These are phyloP conservation scores for Parafenestella ontariensis DNA, from an alignment of 2,329 filamentous ascomycete genomes.

Conservation along the genomic window DNA sequence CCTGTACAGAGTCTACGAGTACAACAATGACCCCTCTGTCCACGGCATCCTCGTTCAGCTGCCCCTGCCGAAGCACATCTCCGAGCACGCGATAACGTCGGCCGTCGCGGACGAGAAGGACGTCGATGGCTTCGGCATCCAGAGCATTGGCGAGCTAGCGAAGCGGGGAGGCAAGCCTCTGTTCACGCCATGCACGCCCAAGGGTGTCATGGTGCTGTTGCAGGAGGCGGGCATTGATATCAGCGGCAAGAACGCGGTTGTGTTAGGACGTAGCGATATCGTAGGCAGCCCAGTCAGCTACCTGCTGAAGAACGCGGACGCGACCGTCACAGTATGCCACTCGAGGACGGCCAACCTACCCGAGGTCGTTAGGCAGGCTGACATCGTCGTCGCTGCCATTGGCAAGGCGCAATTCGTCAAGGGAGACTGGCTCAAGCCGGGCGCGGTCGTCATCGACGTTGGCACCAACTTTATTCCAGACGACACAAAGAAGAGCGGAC, in stretches of 20 bases:
- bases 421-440: constrained; percentile 94
- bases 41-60: constrained; percentile 95
- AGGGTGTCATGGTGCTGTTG: constrained; percentile 94
- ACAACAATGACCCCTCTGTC: constrained; percentile 86
- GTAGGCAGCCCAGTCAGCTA: constrained; percentile 97
- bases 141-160: constrained; percentile 94
- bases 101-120: constrained; percentile 94
- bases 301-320: constrained; percentile 91
- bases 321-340: constrained; percentile 96
- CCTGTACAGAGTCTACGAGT: constrained; percentile 76
- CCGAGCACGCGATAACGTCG: constrained; percentile 89
- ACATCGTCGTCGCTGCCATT: constrained; percentile 91
- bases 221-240: constrained; percentile 83
- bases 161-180: constrained; percentile 90
- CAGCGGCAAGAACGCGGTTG: constrained; percentile 90
- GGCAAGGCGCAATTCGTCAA: constrained; percentile 87
- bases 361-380: constrained; percentile 79
- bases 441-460: constrained; percentile 95
- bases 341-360: constrained; percentile 80
- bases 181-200: constrained; percentile 94
- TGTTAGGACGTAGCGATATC: constrained; percentile 94
- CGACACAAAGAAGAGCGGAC: constrained; percentile 86
- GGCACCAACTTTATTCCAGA: constrained; percentile 97
- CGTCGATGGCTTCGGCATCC: constrained; percentile 93
- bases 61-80: constrained; percentile 86